Percentiles rank a stretch among this genome's conserved stretches.
Conservation (phyloP, 2,329 filamentous ascomycete genomes). For the Hypoxylon sp. region DNA sequence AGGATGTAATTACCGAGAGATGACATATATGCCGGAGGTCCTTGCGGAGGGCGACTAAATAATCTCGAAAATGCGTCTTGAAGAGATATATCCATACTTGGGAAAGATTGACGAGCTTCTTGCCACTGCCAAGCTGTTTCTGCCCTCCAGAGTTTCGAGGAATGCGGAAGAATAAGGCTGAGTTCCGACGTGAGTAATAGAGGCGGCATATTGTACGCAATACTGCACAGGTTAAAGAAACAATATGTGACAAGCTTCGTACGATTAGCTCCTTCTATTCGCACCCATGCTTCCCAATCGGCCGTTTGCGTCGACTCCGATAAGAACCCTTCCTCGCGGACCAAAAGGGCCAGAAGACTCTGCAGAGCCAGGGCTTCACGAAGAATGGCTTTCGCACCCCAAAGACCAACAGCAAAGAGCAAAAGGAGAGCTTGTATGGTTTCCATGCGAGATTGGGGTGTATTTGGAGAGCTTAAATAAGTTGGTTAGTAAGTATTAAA, state of each 20-base stretch:
- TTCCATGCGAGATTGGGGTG: conserved; percentile 72
- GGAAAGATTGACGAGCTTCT: conserved; percentile 67
- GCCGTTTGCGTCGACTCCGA: conserved; percentile 64
- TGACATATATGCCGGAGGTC: conserved; percentile 66
- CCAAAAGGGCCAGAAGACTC: conserved; percentile 70
- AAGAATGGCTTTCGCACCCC: conserved; percentile 73
- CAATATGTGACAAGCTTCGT: conserved; percentile 74
- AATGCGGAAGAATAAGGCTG: conserved; percentile 68
- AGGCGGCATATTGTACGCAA: conserved; percentile 73
- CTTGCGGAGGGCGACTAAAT: conserved; percentile 66
- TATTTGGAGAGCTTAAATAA: conserved; percentile 68
- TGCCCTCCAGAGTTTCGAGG: conserved; percentile 70
- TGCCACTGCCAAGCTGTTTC: conserved; percentile 73
- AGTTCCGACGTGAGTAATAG: conserved; percentile 71
- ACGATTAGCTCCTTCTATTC: conserved; percentile 69
- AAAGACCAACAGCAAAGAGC: conserved; percentile 72
- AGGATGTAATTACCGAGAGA: conserved; percentile 79
- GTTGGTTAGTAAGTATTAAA: conserved; percentile 20
- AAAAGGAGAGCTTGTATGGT: conserved; percentile 76
- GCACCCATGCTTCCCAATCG: conserved; percentile 74
- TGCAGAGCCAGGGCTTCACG: conserved; percentile 73
- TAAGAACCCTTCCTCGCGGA: conserved; percentile 71
- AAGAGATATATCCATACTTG: conserved; percentile 67
- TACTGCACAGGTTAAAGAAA: conserved; percentile 75
- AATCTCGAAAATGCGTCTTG: conserved; percentile 71